Conservation (phyloP, 805 yeast genomes). For the Candida coleopterorum region DNA sequence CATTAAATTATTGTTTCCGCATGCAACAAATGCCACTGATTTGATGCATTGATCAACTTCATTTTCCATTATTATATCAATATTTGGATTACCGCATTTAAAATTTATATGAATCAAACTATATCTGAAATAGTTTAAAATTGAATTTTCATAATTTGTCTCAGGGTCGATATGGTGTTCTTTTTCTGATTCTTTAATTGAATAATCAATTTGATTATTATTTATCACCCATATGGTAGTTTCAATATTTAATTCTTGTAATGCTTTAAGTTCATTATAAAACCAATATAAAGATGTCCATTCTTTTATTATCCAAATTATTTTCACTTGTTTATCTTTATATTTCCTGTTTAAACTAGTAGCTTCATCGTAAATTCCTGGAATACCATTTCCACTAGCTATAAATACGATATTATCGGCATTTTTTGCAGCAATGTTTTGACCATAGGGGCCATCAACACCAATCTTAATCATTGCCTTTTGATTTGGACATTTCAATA, state of each 20-base stretch:
- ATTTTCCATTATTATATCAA: conserved; percentile 32
- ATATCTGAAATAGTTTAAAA: conserved; percentile 5
- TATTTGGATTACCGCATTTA: conserved; percentile 44
- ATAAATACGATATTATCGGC: conserved; percentile 54
- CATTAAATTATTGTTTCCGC: conserved; percentile 60
- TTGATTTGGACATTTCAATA: conserved; percentile 24
- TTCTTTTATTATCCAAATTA: conserved; percentile 63
- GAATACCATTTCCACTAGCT: conserved; percentile 75
- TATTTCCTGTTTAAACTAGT: conserved; percentile 16
- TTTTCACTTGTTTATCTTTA: conserved; percentile 27
- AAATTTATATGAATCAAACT: conserved; percentile 31
- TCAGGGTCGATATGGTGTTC: not conserved
- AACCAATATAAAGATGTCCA: conserved; percentile 46
- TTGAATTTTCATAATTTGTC: not conserved
- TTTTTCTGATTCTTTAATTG: not conserved
- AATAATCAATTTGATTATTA: conserved; percentile 10
- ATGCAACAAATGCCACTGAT: conserved; percentile 49
- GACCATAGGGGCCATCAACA: conserved; percentile 72
- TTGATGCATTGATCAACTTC: conserved; percentile 36
- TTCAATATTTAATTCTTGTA: conserved; percentile 20
- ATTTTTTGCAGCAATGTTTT: conserved; percentile 41
- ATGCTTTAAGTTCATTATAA: conserved; percentile 30
- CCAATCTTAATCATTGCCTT: conserved; percentile 24
- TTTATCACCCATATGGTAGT: conserved; percentile 22
- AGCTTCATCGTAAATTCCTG: conserved; percentile 47